Evolutionary conservation across 2,329 filamentous ascomycete species (phyloP).

Genomic region (Colletotrichum kahawae): DNA sequence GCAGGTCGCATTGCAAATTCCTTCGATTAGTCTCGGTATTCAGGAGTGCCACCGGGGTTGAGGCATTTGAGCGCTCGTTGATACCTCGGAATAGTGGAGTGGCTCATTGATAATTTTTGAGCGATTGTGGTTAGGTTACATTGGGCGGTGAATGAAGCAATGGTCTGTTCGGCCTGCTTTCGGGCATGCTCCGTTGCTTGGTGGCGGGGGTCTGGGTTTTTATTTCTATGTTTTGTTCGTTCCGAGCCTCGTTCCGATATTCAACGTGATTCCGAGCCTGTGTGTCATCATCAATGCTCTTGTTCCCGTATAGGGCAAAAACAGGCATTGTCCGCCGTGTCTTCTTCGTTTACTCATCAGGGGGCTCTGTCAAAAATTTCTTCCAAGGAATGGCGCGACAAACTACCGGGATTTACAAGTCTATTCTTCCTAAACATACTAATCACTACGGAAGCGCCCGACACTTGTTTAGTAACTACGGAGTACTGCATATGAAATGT

Average conservation of each 20-base stretch:
- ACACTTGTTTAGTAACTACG: not conserved
- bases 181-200: conserved; percentile 8
- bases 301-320: not conserved
- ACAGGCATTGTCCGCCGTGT: not conserved
- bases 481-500: not conserved
- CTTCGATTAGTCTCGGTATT: conserved; percentile 1
- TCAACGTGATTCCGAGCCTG: not conserved
- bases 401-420: not conserved
- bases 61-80: conserved; percentile 4
- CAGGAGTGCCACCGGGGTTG: not conserved
- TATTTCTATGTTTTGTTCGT: not conserved
- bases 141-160: conserved; percentile 5
- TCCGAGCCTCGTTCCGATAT: not conserved
- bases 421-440: not conserved
- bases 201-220: not conserved
- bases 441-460: not conserved
- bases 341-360: not conserved
- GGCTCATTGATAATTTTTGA: not conserved
- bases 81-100: conserved; percentile 18
- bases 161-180: not conserved
- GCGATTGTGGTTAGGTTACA: not conserved
- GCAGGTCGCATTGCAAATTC: not conserved
- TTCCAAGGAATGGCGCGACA: not conserved
- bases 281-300: not conserved
- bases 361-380: not conserved